Evolutionary conservation across 1,139 yeast genomes (phyloP).

Genomic region (Schizosaccharomyces versatilis): DNA sequence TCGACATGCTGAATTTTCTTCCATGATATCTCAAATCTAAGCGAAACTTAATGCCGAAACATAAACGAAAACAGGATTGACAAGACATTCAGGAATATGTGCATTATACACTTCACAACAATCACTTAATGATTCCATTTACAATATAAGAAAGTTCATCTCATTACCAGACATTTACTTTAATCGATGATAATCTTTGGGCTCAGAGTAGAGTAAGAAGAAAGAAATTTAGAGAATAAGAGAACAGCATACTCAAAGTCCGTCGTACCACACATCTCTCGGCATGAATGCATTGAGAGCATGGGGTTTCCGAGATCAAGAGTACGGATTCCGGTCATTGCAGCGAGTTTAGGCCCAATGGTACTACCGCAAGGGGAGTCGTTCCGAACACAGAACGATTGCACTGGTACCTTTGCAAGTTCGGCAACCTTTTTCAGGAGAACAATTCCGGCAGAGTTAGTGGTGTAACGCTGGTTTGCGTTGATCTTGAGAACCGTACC

Average conservation of each 20-base stretch:
- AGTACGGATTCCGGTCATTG: constrained; percentile 73
- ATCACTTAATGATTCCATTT: too few relatives aligned
- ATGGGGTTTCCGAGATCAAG: constrained; percentile 88
- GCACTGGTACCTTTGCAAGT: constrained; percentile 30
- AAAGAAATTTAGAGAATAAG: constrained; percentile 11
- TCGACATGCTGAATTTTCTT: too few relatives aligned
- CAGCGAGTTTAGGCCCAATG: constrained; percentile 80
- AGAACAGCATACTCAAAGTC: constrained; percentile 12
- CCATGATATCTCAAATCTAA: too few relatives aligned
- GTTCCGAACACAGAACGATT: constrained; percentile 73
- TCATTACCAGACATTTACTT: too few relatives aligned
- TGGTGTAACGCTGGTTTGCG: constrained; percentile 87
- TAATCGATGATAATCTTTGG: constrained; percentile 11
- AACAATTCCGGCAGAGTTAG: constrained; percentile 77
- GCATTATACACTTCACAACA: too few relatives aligned
- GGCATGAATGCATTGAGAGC: constrained; percentile 80
- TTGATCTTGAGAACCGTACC: constrained; percentile 90
- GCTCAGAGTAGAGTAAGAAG: constrained; percentile 9
- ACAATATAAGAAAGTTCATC: too few relatives aligned
- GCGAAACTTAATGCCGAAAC: too few relatives aligned
- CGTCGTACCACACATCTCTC: constrained; percentile 72
- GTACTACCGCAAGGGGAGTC: constrained; percentile 93
- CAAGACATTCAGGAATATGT: too few relatives aligned
- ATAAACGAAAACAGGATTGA: too few relatives aligned
- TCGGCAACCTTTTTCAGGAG: constrained; percentile 54